Base-by-base conservation (phyloP, 805 yeast species). In the Schwanniomyces occidentalis region DNA sequence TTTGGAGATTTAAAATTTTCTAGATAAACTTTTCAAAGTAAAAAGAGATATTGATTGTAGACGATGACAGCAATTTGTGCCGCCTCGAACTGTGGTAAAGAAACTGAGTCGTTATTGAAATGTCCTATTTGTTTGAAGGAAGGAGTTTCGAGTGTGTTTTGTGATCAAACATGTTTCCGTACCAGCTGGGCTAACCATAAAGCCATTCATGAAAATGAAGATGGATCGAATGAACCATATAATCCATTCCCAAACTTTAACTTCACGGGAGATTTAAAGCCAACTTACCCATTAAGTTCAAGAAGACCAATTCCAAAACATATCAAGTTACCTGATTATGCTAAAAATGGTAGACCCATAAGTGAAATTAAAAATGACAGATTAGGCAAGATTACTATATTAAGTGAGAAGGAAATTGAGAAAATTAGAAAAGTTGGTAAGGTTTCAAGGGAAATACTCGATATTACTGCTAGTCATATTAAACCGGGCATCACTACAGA, bases 401-500 rank as follows among this genome's bases (percentile, higher is more conserved):
- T 82, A 49, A 65, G 69, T 18, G 79, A 73, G n/a, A 83, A 80
- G 21, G 89, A 85, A 41, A 76, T 88, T 49, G 82, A 72, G 42
- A 80, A 75, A 47, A 79, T 90, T 63, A 79, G 91, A 48, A 75
- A 76, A 44, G 93, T 83, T n/a, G 81, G 85, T 41, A 70, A 70
- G 35, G 62, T 82, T 10, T 93, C 90, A 12, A 76, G 99, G 57
- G 96, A 90, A 57, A 79, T 93, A n/a, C 64, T 90, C 41, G 99
- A 93, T 61, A 68, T 74, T 8, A 95, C 93, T 6, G 99, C 91
- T 5, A 82, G 86, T 3, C 82, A 85, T 17, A 71, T 88, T 25
- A 76, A 69, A 44, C 95, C 95, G 0, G 99, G 99, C 28, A 66
- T 88, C 40, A 91, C 97, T 33, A 90, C 99, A 17, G 98, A 93